Evolutionary conservation across 2,329 filamentous ascomycete genomes (phyloP).

Genomic region (Sclerotinia glacialis): DNA sequence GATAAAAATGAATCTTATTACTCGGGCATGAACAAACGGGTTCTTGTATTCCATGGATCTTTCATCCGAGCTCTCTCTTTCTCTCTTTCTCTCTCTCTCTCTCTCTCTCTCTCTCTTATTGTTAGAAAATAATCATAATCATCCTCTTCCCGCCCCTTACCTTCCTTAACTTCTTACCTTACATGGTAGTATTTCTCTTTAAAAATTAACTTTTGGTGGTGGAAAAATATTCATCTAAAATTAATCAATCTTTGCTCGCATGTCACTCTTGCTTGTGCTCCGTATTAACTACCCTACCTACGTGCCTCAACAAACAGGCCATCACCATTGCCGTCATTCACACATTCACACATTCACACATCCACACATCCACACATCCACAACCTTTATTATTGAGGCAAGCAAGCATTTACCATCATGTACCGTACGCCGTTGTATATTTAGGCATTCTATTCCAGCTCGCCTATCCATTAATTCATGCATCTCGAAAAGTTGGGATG

Average conservation of each 20-base stretch:
- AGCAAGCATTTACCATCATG: neutral
- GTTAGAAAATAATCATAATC: neutral
- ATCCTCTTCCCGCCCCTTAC: neutral
- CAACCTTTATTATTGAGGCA: too few species aligned
- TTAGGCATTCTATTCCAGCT: neutral
- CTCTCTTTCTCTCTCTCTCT: too few species aligned
- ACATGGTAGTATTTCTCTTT: neutral
- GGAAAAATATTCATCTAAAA: neutral
- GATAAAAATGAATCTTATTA: neutral
- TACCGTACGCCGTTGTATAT: neutral
- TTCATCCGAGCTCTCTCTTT: slow-evolving; percentile 2
- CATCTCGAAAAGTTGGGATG: neutral
- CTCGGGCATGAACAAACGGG: slow-evolving; percentile 4
- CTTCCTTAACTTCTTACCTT: neutral
- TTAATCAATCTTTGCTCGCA: too few species aligned
- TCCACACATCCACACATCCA: too few species aligned
- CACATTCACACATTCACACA: too few species aligned
- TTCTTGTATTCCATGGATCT: neutral
- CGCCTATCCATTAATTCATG: slow-evolving; percentile 3
- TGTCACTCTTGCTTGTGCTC: too few species aligned
- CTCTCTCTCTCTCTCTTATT: neutral
- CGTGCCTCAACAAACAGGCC: neutral
- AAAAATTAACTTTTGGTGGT: neutral
- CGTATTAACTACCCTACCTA: neutral
- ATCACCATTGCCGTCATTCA: neutral